Evolutionary conservation across 2,329 filamentous ascomycete genomes (phyloP), one percentile per base, ranked within the genome.

Genomic region (Penicillium carneum): DNA sequence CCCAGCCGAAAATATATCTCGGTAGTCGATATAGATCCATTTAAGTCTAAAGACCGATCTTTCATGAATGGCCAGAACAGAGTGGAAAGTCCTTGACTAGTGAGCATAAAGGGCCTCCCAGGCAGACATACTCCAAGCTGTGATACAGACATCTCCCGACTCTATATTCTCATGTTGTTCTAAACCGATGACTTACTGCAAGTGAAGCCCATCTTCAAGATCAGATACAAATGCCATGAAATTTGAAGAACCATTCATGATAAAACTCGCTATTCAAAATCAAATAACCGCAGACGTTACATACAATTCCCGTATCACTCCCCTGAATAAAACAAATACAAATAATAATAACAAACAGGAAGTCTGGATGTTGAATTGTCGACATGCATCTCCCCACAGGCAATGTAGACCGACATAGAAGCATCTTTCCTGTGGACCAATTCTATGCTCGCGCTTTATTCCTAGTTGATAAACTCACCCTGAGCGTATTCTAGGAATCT

Each of bases 401-500:
- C 29, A 18, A 20, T 38, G 4, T 8, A 29, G 9, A 39, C 5
- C 4, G 10, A 51, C 3, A 11, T 6, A 1, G 20, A n/a, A 29
- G 20, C 9, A 39, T 7, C 3, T 29, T 6, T 2, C 18, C 5
- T 12, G 8, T 38, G 6, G n/a, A 23, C 1, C 5, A 50, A 39
- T 8, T 8, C 33, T 20, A 23, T 9, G 5, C 20, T 38, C 29
- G 4, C 33, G 10, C 4, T 34, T 12, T 6, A 18, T 12, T 8
- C 14, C 18, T 18, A 51, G 34, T 10, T n/a, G 26, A 41, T 1
- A 48, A 48, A 48, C 14, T 49, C 54, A 18, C 14, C 23, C 3
- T 23, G 20, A 7, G 38, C 36, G 34, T 57, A 57, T 34, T 57
- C 45, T 3, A 49, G 11, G 38, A 76, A 71, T 20, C 46, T 64